A percentile compares a stretch with the other conserved stretches of the same genome.
These are phyloP conservation scores for Emmonsia crescens DNA, from an alignment of 2,329 filamentous ascomycete species.

Conservation along the genomic window DNA sequence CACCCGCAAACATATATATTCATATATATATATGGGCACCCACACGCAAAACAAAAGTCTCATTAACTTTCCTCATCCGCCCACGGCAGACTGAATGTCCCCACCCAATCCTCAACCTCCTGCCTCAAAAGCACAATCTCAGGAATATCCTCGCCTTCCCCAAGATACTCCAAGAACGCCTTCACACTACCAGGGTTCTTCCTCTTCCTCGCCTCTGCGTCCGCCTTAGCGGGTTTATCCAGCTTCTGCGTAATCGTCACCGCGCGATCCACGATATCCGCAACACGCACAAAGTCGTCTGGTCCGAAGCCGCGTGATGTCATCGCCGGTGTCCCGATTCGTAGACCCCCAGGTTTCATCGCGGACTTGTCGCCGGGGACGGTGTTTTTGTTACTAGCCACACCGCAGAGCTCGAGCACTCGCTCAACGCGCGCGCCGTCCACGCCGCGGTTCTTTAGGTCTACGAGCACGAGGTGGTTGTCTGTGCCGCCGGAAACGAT, in stretches of 20 bases:
- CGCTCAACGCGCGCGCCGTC: constrained; percentile 90
- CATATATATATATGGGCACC: background rate
- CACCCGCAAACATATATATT: background rate
- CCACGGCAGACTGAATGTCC: constrained; percentile 78
- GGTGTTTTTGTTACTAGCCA: constrained; percentile 99
- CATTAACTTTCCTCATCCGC: constrained; percentile 46
- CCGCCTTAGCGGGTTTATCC: constrained; percentile 56
- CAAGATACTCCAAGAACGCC: constrained; percentile 89
- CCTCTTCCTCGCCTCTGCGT: constrained; percentile 69
- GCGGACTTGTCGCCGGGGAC: constrained; percentile 92
- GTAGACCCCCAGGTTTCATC: constrained; percentile 81
- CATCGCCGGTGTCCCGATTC: constrained; percentile 95
- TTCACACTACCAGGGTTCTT: constrained; percentile 98
- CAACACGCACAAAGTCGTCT: constrained; percentile 77
- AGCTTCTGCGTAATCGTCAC: constrained; percentile 68
- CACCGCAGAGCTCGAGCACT: constrained; percentile 81
- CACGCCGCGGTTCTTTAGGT: constrained; percentile 75
- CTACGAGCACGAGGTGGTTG: constrained; percentile 92
- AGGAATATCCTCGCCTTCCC: constrained; percentile 63
- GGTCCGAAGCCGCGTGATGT: constrained; percentile 87
- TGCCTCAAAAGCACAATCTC: constrained; percentile 78
- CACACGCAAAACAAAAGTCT: background rate
- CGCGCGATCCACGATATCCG: constrained; percentile 73
- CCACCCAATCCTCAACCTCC: constrained; percentile 84
- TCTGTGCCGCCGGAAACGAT: constrained; percentile 93